Evolutionary conservation across 179 eudicot species (phyloP).

Genomic region (Silene noctiflora): DNA sequence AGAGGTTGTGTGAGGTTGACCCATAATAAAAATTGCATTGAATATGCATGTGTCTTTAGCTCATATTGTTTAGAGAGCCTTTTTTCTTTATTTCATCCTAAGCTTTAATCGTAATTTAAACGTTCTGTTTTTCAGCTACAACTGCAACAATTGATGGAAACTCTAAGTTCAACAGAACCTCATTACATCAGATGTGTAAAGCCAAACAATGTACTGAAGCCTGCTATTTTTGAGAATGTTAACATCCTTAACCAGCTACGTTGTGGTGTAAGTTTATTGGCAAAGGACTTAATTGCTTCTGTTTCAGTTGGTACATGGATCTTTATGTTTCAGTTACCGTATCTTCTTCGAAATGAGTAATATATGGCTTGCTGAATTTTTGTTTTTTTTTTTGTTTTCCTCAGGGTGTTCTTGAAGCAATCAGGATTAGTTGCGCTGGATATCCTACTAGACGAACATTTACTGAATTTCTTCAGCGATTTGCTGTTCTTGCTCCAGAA

Average conservation of each 20-base stretch:
- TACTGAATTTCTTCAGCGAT: slow-evolving; percentile 83
- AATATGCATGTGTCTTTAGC: no score
- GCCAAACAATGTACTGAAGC: slow-evolving; percentile 89
- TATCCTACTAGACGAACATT: slow-evolving; percentile 97
- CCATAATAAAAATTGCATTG: no score
- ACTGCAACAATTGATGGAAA: slow-evolving; percentile 94
- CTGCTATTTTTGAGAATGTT: slow-evolving; percentile 85
- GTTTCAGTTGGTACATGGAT: not conserved
- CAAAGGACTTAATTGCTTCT: not conserved
- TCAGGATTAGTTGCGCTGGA: slow-evolving; percentile 98
- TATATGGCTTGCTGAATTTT: slow-evolving; percentile 5
- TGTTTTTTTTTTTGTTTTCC: slow-evolving; percentile 18
- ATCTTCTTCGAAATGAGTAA: not conserved
- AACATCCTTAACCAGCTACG: slow-evolving; percentile 85
- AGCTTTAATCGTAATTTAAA: slow-evolving; percentile 7
- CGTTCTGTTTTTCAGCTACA: slow-evolving; percentile 65
- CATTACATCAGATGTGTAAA: slow-evolving; percentile 99
- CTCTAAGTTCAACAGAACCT: slow-evolving; percentile 92
- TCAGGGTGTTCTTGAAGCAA: slow-evolving; percentile 99
- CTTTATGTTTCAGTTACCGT: not conserved
- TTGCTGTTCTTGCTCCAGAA: slow-evolving; percentile 98
- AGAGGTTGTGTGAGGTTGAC: no score
- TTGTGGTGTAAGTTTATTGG: slow-evolving; percentile 82
- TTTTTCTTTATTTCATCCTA: no score
- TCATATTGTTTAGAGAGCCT: no score